phyloP scores from a whole-genome alignment of 2,329 filamentous ascomycete genomes.

The Rhexocercosporidium sp. region DNA sequence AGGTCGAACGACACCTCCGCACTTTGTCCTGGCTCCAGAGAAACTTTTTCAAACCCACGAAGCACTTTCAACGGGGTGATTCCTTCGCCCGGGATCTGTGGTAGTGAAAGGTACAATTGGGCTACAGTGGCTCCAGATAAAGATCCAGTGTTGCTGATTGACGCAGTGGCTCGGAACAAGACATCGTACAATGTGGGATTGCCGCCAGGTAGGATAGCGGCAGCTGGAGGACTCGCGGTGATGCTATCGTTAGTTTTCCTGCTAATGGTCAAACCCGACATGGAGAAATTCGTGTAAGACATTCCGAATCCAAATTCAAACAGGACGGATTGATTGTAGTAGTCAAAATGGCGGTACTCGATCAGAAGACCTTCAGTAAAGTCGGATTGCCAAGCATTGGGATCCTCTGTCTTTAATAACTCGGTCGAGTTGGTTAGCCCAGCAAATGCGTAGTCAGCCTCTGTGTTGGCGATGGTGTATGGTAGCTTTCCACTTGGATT shows the following conservation, averaged over 20 bases:
- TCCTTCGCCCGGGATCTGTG: conserved; percentile 20
- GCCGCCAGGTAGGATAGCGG: conserved; percentile 24
- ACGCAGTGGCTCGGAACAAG: conserved; percentile 58
- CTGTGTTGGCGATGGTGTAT: conserved; percentile 60
- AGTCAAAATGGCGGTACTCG: conserved; percentile 59
- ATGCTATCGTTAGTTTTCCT: not conserved
- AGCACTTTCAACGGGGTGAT: conserved; percentile 56
- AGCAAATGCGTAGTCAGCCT: conserved; percentile 59
- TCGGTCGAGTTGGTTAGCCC: conserved; percentile 69
- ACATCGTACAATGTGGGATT: conserved; percentile 30
- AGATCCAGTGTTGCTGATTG: conserved; percentile 66
- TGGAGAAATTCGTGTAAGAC: conserved; percentile 77
- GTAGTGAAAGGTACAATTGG: conserved; percentile 60
- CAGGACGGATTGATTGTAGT: conserved; percentile 42
- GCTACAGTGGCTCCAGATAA: conserved; percentile 67
- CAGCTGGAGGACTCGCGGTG: conserved; percentile 43
- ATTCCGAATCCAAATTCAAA: conserved; percentile 53
- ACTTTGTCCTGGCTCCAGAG: conserved; percentile 53
- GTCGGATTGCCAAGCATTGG: conserved; percentile 62
- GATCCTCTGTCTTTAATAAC: conserved; percentile 42
- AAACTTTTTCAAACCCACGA: conserved; percentile 65
- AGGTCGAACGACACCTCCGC: conserved; percentile 56
- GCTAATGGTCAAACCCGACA: conserved; percentile 57
- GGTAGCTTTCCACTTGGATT: conserved; percentile 81
- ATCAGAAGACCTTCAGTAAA: conserved; percentile 59